Evolutionary conservation across 1,284 basidiomycete genomes (phyloP).

Genomic region (Heterobasidion parviporum): DNA sequence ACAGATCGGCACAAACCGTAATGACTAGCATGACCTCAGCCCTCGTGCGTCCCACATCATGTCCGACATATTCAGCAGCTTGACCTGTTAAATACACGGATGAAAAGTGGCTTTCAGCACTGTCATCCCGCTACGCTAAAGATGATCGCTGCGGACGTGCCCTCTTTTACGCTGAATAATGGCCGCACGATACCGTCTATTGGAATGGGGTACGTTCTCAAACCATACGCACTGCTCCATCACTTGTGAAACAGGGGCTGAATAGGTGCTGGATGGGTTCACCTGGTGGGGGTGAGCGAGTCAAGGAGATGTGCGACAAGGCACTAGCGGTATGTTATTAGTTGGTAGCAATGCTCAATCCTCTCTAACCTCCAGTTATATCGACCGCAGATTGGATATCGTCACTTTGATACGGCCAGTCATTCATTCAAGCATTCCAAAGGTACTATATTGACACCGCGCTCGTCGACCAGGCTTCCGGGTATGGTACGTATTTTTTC

Average conservation of each 20-base stretch:
- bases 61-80: no score
- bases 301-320: constrained; percentile 27
- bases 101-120: no score
- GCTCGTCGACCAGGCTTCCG: constrained; percentile 6
- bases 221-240: no score
- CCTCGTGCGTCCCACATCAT: no score
- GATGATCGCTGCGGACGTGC: constrained; percentile 7
- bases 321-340: constrained; percentile 22
- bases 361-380: no score
- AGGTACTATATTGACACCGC: no score
- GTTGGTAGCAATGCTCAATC: no score
- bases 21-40: no score
- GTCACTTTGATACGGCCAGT: constrained; percentile 32
- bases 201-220: constrained; percentile 26
- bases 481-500: constrained; percentile 9
- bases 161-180: constrained; percentile 26
- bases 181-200: constrained; percentile 28
- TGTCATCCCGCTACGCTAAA: not conserved
- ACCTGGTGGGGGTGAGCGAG: constrained; percentile 23
- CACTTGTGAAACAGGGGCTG: no score
- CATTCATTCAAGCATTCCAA: no score
- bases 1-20: no score
- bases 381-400: constrained; percentile 23
- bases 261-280: constrained; percentile 34
- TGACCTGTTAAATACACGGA: no score